phyloP scores from a whole-genome alignment of 176 grass and related monocot species.

The Aegilops speltoides region DNA sequence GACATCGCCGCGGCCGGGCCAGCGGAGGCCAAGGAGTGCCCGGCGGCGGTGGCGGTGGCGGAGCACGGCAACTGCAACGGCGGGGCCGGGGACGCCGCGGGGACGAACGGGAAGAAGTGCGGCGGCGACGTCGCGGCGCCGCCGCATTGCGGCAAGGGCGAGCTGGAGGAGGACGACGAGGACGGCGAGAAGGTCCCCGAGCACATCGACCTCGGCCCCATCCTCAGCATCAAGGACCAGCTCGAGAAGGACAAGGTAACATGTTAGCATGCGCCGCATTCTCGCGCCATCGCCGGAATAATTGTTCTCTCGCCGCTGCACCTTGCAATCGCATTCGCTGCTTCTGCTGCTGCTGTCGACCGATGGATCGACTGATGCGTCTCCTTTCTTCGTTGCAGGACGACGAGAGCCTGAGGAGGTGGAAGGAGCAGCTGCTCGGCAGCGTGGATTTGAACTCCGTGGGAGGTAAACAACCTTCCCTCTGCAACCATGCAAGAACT shows the following conservation, averaged over 20 bases:
- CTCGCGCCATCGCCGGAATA: conserved; percentile 4
- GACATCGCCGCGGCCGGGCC: conserved; percentile 27
- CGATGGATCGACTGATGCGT: not conserved
- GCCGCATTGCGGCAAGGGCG: conserved; percentile 36
- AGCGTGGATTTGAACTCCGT: conserved; percentile 94
- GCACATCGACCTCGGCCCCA: conserved; percentile 76
- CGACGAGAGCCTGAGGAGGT: conserved; percentile 93
- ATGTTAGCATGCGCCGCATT: not conserved
- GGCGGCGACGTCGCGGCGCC: conserved; percentile 34
- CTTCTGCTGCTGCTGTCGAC: not conserved
- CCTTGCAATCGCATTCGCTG: not conserved
- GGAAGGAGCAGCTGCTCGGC: conserved; percentile 95
- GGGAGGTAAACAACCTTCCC: conserved; percentile 58
- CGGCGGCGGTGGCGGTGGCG: conserved; percentile 7
- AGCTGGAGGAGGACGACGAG: conserved; percentile 61
- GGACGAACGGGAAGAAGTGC: conserved; percentile 50
- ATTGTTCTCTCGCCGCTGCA: not conserved
- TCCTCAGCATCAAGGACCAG: conserved; percentile 96
- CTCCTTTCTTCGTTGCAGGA: conserved; percentile 43
- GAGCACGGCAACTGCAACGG: not conserved
- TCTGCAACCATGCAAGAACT: not conserved
- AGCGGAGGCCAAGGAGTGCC: conserved; percentile 30
- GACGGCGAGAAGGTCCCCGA: conserved; percentile 53
- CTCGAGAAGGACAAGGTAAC: conserved; percentile 95
- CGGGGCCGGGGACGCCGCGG: not conserved